Base-by-base conservation (phyloP, 2,329 filamentous ascomycete species). In the Cladosporium cucumerinum region DNA sequence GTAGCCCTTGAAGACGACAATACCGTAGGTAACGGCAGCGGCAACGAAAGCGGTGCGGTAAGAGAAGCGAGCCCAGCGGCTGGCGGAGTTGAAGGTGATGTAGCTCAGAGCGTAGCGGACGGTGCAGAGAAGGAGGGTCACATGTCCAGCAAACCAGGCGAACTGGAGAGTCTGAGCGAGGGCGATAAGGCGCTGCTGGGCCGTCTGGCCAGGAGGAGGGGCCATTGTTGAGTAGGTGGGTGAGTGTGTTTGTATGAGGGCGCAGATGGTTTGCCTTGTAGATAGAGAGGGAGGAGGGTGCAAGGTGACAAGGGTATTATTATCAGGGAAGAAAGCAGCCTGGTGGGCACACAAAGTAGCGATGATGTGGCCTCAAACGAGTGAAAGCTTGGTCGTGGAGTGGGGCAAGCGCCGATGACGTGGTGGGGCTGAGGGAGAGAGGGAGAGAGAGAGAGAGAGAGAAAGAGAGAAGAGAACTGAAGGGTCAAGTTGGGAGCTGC, bases 1-100 rank as follows among this genome's bases (percentile, higher is more conserved):
- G 83, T 93, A 92, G 65, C 92, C 93, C 87, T 99, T 99, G 85
- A 97, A 98, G 68, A 99, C 94, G 58, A 99, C 95, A 71, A 99
- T 98, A 70, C 95, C 94, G 79, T 99, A 99, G 12, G 95, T 98
- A 58, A 88, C 87, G 57, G 93, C 92, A 6, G 95, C 95, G 2
- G 93, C 89, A 72, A 97, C 71, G 78, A 99, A 99, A 65, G 93
- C 91, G 63, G 89, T 86, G 73, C 95, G 93, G 82, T 99, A 99
- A 65, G 90, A 90, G 78, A 95, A 88, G 70, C 86, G 84, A 57
- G 94, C 93, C 83, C 87, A 87, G 76, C 86, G 81, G 65, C 88
- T 88, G 77, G 90, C 90, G 78, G 87, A 93, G 84, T 96, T 96
- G 84, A 98, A 90, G 74, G 90, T 89, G 65, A 97, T 80, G 83